A percentile compares a stretch with the other conserved stretches of the same genome.
phyloP scores from a whole-genome alignment of 2,329 filamentous ascomycete species.

The Cytospora schulzeri region DNA sequence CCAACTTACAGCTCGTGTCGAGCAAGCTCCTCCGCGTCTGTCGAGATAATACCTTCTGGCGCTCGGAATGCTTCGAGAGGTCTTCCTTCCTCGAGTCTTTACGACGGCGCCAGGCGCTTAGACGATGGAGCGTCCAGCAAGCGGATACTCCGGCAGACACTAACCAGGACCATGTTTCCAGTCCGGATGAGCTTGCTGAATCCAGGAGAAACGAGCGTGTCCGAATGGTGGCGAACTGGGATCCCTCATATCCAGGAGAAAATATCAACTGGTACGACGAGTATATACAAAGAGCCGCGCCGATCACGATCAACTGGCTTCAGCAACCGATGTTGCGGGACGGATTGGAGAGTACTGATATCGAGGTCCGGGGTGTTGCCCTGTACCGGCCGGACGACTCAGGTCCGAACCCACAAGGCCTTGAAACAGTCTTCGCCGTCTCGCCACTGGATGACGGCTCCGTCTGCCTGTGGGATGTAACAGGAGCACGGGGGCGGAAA shows the following conservation, averaged over 20 bases:
- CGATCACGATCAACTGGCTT: slow-evolving; percentile 76
- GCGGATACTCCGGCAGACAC: neutral
- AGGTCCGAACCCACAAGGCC: slow-evolving; percentile 50
- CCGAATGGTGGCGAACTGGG: slow-evolving; percentile 77
- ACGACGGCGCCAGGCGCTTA: slow-evolving; percentile 50
- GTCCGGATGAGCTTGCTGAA: neutral
- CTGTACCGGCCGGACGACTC: slow-evolving; percentile 60
- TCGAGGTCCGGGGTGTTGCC: slow-evolving; percentile 75
- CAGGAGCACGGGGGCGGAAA: slow-evolving; percentile 53
- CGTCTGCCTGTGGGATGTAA: slow-evolving; percentile 83
- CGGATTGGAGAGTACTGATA: slow-evolving; percentile 46
- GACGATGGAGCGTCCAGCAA: slow-evolving; percentile 36
- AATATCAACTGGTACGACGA: slow-evolving; percentile 83
- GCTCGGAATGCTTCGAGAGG: slow-evolving; percentile 69
- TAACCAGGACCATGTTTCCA: neutral
- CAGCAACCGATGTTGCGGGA: slow-evolving; percentile 58
- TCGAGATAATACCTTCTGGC: slow-evolving; percentile 78
- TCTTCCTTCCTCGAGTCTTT: slow-evolving; percentile 68
- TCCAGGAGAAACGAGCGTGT: slow-evolving; percentile 44
- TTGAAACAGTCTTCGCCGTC: slow-evolving; percentile 59
- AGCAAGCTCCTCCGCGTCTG: slow-evolving; percentile 65
- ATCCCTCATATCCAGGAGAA: slow-evolving; percentile 74
- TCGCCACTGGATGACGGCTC: slow-evolving; percentile 85
- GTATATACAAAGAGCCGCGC: slow-evolving; percentile 79
- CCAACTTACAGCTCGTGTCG: slow-evolving; percentile 70